Evolutionary conservation across 306 rosid genomes (phyloP).

Genomic region (Oxytropis ochrocephala): DNA sequence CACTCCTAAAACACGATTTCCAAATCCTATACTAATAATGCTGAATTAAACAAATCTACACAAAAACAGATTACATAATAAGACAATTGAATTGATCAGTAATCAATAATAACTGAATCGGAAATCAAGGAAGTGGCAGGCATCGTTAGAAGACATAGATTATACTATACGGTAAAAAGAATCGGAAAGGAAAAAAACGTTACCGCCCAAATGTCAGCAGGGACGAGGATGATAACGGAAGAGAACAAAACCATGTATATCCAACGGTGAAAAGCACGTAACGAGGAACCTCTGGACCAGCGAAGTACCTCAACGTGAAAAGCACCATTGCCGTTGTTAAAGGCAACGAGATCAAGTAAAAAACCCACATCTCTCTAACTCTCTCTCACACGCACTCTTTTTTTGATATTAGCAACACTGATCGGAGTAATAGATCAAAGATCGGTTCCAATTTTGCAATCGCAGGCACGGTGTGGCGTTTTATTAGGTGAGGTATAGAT

Average conservation of each 20-base stretch:
- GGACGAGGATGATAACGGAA: constrained; percentile 89
- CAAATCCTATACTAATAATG: not conserved
- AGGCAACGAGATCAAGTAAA: constrained; percentile 91
- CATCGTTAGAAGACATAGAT: not conserved
- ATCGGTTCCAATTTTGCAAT: constrained; percentile 1
- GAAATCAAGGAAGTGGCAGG: not conserved
- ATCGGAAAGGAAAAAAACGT: not conserved
- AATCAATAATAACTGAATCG: not conserved
- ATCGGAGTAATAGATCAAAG: constrained; percentile 22
- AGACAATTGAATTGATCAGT: not conserved
- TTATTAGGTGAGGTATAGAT: not conserved
- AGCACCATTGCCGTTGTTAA: constrained; percentile 75
- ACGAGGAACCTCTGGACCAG: constrained; percentile 81
- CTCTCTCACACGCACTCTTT: not conserved
- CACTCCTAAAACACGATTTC: not conserved
- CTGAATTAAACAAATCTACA: not conserved
- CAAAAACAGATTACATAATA: not conserved
- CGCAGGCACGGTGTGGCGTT: not conserved
- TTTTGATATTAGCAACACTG: not conserved
- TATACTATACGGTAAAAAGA: not conserved
- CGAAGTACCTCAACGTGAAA: constrained; percentile 70
- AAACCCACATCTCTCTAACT: constrained; percentile 72
- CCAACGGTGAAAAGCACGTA: constrained; percentile 86
- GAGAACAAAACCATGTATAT: constrained; percentile 89
- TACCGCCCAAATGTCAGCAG: constrained; percentile 97